A percentile compares a stretch with the other conserved stretches of the same genome.
Conservation (phyloP, 2,329 filamentous ascomycete species). For the Eutypella sp. region DNA sequence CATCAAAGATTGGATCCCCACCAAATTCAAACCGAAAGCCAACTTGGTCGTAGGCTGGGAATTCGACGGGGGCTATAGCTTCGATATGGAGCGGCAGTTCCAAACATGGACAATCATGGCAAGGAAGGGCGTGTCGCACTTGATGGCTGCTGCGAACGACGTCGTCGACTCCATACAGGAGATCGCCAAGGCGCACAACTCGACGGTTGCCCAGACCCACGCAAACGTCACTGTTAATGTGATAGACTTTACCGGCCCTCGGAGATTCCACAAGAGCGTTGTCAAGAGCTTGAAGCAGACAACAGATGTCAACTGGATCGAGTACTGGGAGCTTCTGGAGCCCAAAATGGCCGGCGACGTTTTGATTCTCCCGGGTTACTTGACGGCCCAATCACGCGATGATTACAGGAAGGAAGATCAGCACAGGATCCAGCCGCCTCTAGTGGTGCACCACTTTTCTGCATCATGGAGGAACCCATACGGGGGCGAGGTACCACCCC, state of each 20-base stretch:
- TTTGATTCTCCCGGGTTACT: slow-evolving; percentile 2
- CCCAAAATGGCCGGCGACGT: slow-evolving; percentile 2
- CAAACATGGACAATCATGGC: slow-evolving; percentile 6
- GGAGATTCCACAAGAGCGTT: slow-evolving; percentile 8
- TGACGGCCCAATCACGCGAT: neutral
- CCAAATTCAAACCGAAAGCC: slow-evolving; percentile 5
- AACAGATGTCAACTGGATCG: neutral
- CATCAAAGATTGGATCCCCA: slow-evolving; percentile 30
- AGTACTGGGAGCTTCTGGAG: neutral
- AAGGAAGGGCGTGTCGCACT: neutral
- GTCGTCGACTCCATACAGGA: slow-evolving; percentile 8
- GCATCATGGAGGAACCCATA: slow-evolving; percentile 9
- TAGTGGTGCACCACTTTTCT: slow-evolving; percentile 9
- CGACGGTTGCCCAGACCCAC: slow-evolving; percentile 6
- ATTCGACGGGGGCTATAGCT: slow-evolving; percentile 18
- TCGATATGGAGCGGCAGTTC: slow-evolving; percentile 11
- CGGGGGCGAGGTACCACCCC: slow-evolving; percentile 6
- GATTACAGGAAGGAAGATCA: slow-evolving; percentile 1
- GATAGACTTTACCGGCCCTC: slow-evolving; percentile 13
- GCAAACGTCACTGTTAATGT: slow-evolving; percentile 11
- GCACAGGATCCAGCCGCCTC: neutral
- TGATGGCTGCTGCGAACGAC: slow-evolving; percentile 15
- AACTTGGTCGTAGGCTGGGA: slow-evolving; percentile 24
- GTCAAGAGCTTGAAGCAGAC: slow-evolving; percentile 5
- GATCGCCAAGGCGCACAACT: slow-evolving; percentile 2